Base-by-base conservation (phyloP, 305 asterid species). In the Rubia balearica region DNA sequence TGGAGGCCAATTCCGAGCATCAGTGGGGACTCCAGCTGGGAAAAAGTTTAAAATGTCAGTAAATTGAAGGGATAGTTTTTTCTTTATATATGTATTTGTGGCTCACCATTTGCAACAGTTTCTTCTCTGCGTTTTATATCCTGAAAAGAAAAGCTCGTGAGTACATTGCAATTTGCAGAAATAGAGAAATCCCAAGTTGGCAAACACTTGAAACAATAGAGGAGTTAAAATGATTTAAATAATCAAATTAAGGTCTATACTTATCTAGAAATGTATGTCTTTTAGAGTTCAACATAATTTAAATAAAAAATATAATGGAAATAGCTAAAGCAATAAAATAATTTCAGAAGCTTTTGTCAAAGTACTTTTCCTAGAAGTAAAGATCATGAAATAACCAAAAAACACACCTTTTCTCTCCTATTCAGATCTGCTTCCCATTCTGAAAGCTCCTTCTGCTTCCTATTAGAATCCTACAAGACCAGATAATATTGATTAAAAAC, bases 1-100 rank as follows among this genome's bases (percentile, higher is more conserved):
- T 24, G 99, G 97, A 48, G 99, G 99, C 98, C 99, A 95, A 69
- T 95, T 95, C 75, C 81, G 86, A 74, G 91, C 88, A 82, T 90
- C 95, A 72, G 84, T 86, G 0, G 97, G 90, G 72, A 91, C 81
- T 74, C 88, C 92, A 83, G 92, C 98, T 91, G 92, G 24, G 71
- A 83, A 42, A 71, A 6, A 10, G 30, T 51, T 6, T 16, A 51
- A 36, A 43, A 62, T 48, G 30, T 60, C 51, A 77, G 76, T 27
- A 61, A 71, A 72, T 56, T 8, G 72, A 71, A 51, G 74, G 45
- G 78, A 51, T 61, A 0, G 9, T 51, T 51, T 17, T 51, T 6
- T 0, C 11, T 73, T 69, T 7, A 8, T 51, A 65, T 49, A 60
- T 24, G 59, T 72, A 40, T 55, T 71, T 48, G 72, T 60, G 66